Evolutionary conservation across 1,284 basidiomycete genomes (phyloP).

Genomic region (Flammula alnicola): DNA sequence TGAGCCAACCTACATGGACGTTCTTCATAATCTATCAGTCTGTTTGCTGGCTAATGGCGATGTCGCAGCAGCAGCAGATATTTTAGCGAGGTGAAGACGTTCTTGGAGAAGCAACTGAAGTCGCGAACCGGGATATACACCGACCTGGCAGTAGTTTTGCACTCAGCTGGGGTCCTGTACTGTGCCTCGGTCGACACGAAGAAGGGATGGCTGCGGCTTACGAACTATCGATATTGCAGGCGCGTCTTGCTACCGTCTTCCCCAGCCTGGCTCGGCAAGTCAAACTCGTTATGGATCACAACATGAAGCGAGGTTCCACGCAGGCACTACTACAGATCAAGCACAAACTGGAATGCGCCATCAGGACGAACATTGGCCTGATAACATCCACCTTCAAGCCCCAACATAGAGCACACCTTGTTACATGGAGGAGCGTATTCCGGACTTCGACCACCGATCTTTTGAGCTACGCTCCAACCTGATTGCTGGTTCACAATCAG

Average conservation of each 20-base stretch:
- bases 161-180: neutral
- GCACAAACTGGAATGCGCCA: neutral
- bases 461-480: no score
- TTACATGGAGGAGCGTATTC: no score
- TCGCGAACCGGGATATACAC: neutral
- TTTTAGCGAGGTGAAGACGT: no score
- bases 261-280: neutral
- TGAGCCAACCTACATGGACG: no score
- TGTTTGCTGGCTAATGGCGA: no score
- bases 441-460: no score
- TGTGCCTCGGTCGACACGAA: conserved; percentile 2
- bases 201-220: neutral
- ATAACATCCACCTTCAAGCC: no score
- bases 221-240: neutral
- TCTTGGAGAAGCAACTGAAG: neutral
- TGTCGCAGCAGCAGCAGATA: no score
- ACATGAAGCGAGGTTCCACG: neutral
- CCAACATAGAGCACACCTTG: no score
- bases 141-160: neutral
- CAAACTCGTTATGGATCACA: conserved; percentile 1
- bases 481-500: no score
- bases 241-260: neutral
- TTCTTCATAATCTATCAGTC: no score
- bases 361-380: no score
- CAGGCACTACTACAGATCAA: neutral